Base-by-base conservation (phyloP, 2,329 filamentous ascomycete species). In the Proliferodiscus dingleyae region DNA sequence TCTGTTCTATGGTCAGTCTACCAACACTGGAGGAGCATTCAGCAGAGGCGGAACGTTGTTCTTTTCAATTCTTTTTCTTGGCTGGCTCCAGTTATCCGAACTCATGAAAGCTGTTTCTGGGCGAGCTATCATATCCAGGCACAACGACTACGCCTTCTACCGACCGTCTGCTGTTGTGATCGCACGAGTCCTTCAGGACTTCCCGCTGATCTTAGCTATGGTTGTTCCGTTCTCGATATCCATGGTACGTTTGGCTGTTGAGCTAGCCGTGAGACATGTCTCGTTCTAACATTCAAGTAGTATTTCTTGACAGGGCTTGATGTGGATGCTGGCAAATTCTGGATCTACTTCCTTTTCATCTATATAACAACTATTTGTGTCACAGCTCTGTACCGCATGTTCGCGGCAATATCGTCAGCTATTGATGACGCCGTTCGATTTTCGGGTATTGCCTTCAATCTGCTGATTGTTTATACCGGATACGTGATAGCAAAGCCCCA, bases 21-120 rank as follows among this genome's bases (percentile, higher is more conserved):
- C 74, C 4, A 71, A 77, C 55, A 83, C 80, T 1, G 71, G 68
- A 32, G 81, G 81, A 28, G 77, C 80, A 10, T 86, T 85, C 62
- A 68, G 74, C 4, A 72, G 81, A 54, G 78, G 81, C 5, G 81
- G 82, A 61, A 71, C 75, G 6, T 64, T 80, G 7, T 85, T 85
- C 71, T 84, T 85, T 66, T 80, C 77, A 1, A 80, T 84, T 51
- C 62, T 85, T 23, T 83, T 85, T 65, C 69, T 85, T 73, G 56
- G 73, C 45, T 85, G 81, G 81, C 72, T 93, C 4, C 86, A 90
- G 49, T 68, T 94, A 38, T 80, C 83, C 0, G 87, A 94, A 63
- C 72, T 90, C 43, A 88, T 87, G 75, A 84, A 83, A 52, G 86
- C 85, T 36, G 82, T 91, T 7, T 77, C 78, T 41, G 83, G 87